Evolutionary conservation across 164 flowering plant species (phyloP).

Genomic region (Vitis riparia): DNA sequence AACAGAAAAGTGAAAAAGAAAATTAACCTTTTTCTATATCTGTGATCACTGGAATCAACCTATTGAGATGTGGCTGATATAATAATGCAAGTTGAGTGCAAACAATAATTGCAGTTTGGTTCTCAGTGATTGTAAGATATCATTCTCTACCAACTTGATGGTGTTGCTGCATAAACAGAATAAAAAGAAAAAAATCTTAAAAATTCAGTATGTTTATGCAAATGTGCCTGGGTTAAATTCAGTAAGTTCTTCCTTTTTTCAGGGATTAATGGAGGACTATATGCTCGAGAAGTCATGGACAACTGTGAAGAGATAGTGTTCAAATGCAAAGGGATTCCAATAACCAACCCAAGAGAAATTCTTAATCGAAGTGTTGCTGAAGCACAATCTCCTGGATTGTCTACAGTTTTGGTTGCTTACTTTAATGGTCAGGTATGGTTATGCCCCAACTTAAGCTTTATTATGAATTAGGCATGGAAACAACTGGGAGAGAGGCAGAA

Average conservation of each 20-base stretch:
- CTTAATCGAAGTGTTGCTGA: slow-evolving; percentile 50
- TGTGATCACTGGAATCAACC: too few species aligned
- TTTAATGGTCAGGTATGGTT: slow-evolving; percentile 72
- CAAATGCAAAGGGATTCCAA: slow-evolving; percentile 20
- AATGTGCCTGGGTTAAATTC: background rate
- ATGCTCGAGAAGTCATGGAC: slow-evolving; percentile 65
- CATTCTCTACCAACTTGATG: too few species aligned
- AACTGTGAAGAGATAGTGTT: slow-evolving; percentile 55
- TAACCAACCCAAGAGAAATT: slow-evolving; percentile 44
- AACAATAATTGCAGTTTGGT: too few species aligned
- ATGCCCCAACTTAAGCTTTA: background rate
- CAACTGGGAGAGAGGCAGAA: too few species aligned
- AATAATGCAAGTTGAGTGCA: too few species aligned
- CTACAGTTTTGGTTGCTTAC: slow-evolving; percentile 72
- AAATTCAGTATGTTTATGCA: background rate
- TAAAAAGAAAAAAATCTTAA: too few species aligned
- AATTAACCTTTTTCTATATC: too few species aligned
- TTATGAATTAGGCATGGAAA: too few species aligned
- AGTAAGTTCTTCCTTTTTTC: slow-evolving; percentile 10
- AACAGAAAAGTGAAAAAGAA: too few species aligned
- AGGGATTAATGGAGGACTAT: slow-evolving; percentile 66
- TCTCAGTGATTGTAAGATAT: too few species aligned
- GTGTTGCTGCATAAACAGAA: too few species aligned
- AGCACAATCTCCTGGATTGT: slow-evolving; percentile 58
- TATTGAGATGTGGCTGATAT: too few species aligned